A percentile compares a stretch with the other conserved stretches of the same genome.
Conservation (phyloP, 345 rosid genomes). For the Salix koriyanagi region DNA sequence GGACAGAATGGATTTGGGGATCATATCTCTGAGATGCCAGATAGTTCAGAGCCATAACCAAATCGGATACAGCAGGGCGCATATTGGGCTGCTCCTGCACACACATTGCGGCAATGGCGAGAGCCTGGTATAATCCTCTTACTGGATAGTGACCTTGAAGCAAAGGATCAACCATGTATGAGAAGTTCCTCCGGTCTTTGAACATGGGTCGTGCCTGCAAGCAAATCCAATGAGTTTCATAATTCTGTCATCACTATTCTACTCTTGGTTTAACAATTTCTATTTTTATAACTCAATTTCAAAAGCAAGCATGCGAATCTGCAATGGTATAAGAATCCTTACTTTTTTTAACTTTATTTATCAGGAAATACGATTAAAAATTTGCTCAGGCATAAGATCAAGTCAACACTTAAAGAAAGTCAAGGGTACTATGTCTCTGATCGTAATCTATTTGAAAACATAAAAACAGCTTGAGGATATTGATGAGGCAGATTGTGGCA, state of each 20-base stretch:
- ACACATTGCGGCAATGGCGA: conserved; percentile 46
- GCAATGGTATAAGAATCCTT: not conserved
- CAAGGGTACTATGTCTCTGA: not conserved
- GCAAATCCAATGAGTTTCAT: not conserved
- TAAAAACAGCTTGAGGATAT: not conserved
- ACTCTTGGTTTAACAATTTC: not conserved
- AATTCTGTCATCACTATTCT: not conserved
- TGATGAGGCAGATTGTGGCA: not conserved
- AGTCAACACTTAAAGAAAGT: not conserved
- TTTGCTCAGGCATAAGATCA: not conserved
- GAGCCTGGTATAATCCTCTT: conserved; percentile 45
- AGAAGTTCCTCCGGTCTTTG: conserved; percentile 38
- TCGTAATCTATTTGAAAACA: not conserved
- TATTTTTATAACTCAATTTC: not conserved
- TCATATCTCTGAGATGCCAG: conserved; percentile 32
- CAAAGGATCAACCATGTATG: conserved; percentile 36
- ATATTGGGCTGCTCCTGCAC: conserved; percentile 45
- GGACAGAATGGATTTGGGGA: not conserved
- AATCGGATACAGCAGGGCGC: conserved; percentile 38
- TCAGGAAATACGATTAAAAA: not conserved
- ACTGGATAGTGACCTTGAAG: conserved; percentile 35
- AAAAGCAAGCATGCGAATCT: not conserved
- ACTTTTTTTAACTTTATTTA: not conserved
- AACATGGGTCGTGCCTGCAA: conserved; percentile 45
- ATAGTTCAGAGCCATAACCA: conserved; percentile 41